A percentile compares a stretch with the other conserved stretches of the same genome.
phyloP scores from a whole-genome alignment of 192 early-diverging fungal species.

The Jimgerdemannia lactiflua region DNA sequence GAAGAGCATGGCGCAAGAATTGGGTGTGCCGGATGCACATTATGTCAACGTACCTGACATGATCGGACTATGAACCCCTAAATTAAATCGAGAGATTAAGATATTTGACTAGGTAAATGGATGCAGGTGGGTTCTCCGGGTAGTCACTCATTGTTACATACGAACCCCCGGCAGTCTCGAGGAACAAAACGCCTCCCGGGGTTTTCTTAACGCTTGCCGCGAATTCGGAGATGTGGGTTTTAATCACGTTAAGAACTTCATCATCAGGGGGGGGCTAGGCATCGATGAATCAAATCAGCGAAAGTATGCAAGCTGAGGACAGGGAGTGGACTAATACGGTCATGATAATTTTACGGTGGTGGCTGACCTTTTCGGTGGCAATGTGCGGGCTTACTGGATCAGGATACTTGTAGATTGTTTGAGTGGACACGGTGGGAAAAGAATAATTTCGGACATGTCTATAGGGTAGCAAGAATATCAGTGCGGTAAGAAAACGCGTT shows the following conservation, averaged over 20 bases:
- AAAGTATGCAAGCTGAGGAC: too few species aligned
- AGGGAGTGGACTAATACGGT: too few species aligned
- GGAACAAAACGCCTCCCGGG: conserved; percentile 43
- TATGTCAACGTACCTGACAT: conserved; percentile 53
- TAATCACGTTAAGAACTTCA: conserved; percentile 35
- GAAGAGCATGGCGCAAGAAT: neutral
- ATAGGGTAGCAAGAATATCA: neutral
- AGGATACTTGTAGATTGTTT: conserved; percentile 59
- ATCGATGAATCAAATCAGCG: neutral
- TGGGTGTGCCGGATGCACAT: neutral
- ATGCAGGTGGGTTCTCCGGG: conserved; percentile 48
- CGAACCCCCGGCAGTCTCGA: conserved; percentile 81
- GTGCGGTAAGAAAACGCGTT: too few species aligned
- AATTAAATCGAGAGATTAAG: neutral
- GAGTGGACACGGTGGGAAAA: conserved; percentile 28
- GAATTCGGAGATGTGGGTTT: conserved; percentile 34
- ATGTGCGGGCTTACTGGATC: conserved; percentile 79
- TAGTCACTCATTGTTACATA: conserved; percentile 51
- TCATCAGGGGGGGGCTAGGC: conserved; percentile 42
- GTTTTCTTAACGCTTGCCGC: conserved; percentile 16
- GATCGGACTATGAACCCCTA: conserved; percentile 67
- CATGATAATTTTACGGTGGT: neutral
- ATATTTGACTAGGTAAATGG: neutral
- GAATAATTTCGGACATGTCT: conserved; percentile 59
- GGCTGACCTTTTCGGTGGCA: conserved; percentile 47